These are phyloP conservation scores for Madurella fahalii DNA, from an alignment of 2,329 filamentous ascomycete genomes.

Conservation along the genomic window DNA sequence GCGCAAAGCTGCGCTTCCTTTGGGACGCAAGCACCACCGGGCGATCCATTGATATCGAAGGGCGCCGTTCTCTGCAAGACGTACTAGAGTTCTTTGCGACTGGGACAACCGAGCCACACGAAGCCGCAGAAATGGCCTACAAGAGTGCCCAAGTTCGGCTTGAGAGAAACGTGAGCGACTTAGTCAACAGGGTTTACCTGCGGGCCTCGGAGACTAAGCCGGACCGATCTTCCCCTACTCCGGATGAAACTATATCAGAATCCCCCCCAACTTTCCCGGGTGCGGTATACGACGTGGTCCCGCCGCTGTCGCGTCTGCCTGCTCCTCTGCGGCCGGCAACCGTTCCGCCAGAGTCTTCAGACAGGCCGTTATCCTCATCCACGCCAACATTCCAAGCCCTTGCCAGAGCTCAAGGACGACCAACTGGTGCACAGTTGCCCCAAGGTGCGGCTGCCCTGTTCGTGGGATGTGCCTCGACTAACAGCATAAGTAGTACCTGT, in stretches of 20 bases:
- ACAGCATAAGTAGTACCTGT: background rate
- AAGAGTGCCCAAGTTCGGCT: slow-evolving; percentile 7
- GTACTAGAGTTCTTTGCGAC: slow-evolving; percentile 20
- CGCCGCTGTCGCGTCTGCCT: slow-evolving; percentile 7
- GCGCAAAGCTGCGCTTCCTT: slow-evolving; percentile 13
- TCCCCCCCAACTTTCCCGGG: background rate
- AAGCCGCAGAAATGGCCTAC: slow-evolving; percentile 12
- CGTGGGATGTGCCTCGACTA: background rate
- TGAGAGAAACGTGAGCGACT: slow-evolving; percentile 13
- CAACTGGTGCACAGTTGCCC: background rate
- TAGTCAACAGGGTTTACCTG: slow-evolving; percentile 6
- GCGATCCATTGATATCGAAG: background rate
- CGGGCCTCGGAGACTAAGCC: background rate
- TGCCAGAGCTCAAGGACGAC: background rate
- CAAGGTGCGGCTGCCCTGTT: background rate
- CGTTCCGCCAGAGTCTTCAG: background rate
- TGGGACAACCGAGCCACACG: background rate
- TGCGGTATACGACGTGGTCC: slow-evolving; percentile 1
- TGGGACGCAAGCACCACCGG: slow-evolving; percentile 18
- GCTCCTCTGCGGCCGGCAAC: background rate
- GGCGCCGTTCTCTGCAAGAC: slow-evolving; percentile 12
- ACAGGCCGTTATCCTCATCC: too few species aligned
- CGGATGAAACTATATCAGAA: too few species aligned
- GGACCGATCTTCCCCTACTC: too few species aligned
- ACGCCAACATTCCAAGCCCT: background rate